Evolutionary conservation across 1,284 basidiomycete species (phyloP), one percentile per base, ranked within the genome.

Genomic region (Sanghuangporus weigelae): DNA sequence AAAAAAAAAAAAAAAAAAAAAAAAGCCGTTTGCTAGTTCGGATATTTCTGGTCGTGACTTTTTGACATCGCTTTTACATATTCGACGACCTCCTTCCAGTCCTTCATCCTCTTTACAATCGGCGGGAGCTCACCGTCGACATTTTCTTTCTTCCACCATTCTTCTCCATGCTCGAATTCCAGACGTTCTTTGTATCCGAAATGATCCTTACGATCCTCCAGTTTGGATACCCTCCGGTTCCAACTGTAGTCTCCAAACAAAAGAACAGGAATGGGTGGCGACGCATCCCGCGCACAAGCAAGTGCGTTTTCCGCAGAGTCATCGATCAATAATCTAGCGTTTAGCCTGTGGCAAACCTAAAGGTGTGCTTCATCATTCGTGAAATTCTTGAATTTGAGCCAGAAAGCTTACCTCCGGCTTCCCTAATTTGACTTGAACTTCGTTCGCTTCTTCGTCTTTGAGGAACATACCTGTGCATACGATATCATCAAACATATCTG

Each of bases 301-400:
- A 89, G 69, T 16, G 87, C 87, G 72, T 93, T 92, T 73, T 93
- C 91, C 40, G 85, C 72, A 3, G 89, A 90, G 75, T 93, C 91
- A 75, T 93, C 91, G 63, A 93, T 85, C 57, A 93, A 75, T 46
- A 93, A 72, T 54, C 80, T 76, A 16, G 89, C 87, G 26, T 80
- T 78, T 14, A 91, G 76, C 65, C 82, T 79, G 57, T 82, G 75
- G 71, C 90, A 89, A 53, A 90, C 82, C 86, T 89, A 64, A 14
- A 11, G 14, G 39, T 26, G 46, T 46, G 46, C 38, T 12, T 31
- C 26, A 23, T 39, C 26, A 51, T 44, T 12, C n/a, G 59, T 21
- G 49, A 42, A 40, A 49, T 44, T 19, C 31, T 26, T 23, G 12
- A 3, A 36, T 14, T 38, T 31, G 46, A 40, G 57, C 31, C n/a